Base-by-base conservation (phyloP, 2,329 filamentous ascomycete species). In the Botryotinia globosa region DNA sequence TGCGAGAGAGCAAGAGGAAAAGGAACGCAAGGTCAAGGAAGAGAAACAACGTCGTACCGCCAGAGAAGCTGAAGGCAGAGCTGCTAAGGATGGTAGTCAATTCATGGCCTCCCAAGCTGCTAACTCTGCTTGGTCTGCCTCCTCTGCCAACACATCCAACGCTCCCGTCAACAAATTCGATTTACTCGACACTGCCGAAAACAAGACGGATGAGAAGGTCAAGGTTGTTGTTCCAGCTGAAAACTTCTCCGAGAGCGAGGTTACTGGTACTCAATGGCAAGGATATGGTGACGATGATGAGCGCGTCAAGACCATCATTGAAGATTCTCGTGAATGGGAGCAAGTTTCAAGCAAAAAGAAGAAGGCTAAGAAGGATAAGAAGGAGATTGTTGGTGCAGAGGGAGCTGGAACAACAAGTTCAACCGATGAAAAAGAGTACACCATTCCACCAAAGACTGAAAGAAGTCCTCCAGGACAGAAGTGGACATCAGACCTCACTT, bases 11-110 rank as follows among this genome's bases (percentile, higher is more conserved):
- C 91, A 92, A 78, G 89, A 91, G 0, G 94, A 98, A 84, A 88
- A 90, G 80, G 87, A 92, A 79, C 91, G 94, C 80, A 92, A 93
- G 84, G 84, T 85, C 54, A 86, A 92, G 74, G 85, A 93, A 78
- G 94, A 98, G 85, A 91, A 92, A 81, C 94, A 97, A 85, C 89
- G 94, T 76, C 92, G 94, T 75, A 87, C 88, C 74, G 94, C 94
- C 72, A 90, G 95, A 76, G 88, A 94, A 80, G 89, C 93, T 67
- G 94, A 97, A 82, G 94, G 94, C 74, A 89, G 92, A 77, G 86
- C 93, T 62, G 92, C 93, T 72, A 94, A 93, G 85, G 94, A 96
- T 77, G 94, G 94, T 61, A 89, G 88, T 25, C 81, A 85, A 73
- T 90, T 87, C 80, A 83, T 85, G 80, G 84, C 86, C 12, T 80